Evolutionary conservation across 176 grass and related monocot genomes (phyloP), one percentile per base, ranked within the genome.

Genomic region (Elymus sibiricus): DNA sequence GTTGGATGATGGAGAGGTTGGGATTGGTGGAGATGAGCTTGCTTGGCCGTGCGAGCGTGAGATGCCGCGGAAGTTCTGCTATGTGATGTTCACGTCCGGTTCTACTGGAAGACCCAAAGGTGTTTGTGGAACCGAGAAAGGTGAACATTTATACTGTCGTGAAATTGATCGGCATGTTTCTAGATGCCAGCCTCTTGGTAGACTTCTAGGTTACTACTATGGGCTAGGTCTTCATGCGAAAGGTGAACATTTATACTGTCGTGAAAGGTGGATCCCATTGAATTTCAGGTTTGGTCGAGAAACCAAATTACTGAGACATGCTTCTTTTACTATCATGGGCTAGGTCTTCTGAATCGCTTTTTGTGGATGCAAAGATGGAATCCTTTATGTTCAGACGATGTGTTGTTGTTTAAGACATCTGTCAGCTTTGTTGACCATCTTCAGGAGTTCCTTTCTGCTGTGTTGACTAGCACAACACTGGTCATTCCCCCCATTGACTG

Each of bases 21-120:
- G 26, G 79, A 10, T 55, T 63, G 82, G n/a, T 65, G 25, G 44
- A 17, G 47, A 86, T 14, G 88, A 85, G 32, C 85, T 89, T 70
- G 25, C 16, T 6, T 94, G 95, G 95, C 91, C 90, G 0, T 98
- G 95, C 26, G 69, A 92, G 56, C 47, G 3, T 5, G 43, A 79
- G 39, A 71, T 13, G 24, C 79, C 0, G 0, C 77, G 88, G 24
- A 74, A 81, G 59, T 98, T 90, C 79, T 98, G 93, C 88, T 95
- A 95, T 25, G 42, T 98, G 74, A 95, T 98, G 93, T 95, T 94
- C 80, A 95, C 93, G 7, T 98, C 95, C 31, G 95, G 95, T 94
- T 98, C 93, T 42, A 98, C 89, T 0, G 93, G 95, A 69, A 98
- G 90, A 79, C 88, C 93, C 7, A 98, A 94, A 51, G 95, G 95